These are phyloP conservation scores for Trichoderma guizhouense DNA, from an alignment of 2,329 filamentous ascomycete species.

Conservation along the genomic window DNA sequence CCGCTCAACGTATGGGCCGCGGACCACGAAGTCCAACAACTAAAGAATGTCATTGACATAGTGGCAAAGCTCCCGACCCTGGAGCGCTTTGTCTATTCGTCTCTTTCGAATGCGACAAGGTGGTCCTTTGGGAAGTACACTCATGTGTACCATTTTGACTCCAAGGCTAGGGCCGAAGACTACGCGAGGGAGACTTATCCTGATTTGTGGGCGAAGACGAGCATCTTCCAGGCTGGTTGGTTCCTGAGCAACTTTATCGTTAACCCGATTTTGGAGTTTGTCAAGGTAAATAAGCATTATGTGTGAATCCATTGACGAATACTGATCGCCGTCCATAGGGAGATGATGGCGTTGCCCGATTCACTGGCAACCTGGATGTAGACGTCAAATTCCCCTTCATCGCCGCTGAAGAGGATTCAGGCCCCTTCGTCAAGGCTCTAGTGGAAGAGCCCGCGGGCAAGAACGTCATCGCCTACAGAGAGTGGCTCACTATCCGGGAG, in stretches of 20 bases:
- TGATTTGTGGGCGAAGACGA: neutral
- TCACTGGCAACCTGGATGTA: conserved; percentile 18
- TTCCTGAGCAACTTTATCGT: neutral
- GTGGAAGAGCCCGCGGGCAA: conserved; percentile 21
- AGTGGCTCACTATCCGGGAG: conserved; percentile 23
- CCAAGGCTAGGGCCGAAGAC: conserved; percentile 1
- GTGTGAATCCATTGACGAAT: neutral
- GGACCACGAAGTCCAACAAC: conserved; percentile 33
- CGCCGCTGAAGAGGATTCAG: conserved; percentile 27
- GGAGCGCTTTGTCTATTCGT: conserved; percentile 39
- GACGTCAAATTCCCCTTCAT: conserved; percentile 25
- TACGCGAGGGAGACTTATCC: neutral
- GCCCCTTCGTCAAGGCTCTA: conserved; percentile 25
- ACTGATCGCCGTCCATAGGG: neutral
- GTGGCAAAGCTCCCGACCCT: conserved; percentile 32
- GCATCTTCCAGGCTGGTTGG: neutral
- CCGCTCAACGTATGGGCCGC: conserved; percentile 21
- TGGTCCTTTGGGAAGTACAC: conserved; percentile 1
- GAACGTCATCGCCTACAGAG: conserved; percentile 27
- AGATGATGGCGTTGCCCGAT: conserved; percentile 22
- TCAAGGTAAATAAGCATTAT: neutral
- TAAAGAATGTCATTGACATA: conserved; percentile 36
- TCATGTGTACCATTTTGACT: neutral
- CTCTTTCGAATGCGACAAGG: conserved; percentile 34
- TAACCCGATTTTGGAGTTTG: neutral